Percentiles rank a stretch among this genome's conserved stretches.
Evolutionary conservation across 345 rosid species (phyloP).

Genomic region (Citrus mangshanensis): DNA sequence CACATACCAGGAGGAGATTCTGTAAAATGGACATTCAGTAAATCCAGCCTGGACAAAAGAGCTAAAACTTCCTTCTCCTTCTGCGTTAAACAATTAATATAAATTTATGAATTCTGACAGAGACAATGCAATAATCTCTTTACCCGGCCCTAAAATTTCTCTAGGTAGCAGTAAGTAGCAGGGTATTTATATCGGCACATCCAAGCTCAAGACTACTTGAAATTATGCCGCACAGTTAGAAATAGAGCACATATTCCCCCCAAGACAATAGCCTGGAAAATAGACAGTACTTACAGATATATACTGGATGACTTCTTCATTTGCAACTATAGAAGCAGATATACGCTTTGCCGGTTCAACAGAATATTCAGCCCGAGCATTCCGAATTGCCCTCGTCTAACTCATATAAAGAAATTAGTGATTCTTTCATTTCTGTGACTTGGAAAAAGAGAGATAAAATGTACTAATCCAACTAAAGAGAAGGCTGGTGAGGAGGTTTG

Average conservation of each 20-base stretch:
- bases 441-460: not conserved
- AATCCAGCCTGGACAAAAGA: conserved; percentile 80
- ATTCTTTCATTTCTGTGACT: not conserved
- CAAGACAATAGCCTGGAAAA: not conserved
- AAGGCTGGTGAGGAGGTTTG: not conserved
- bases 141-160: not conserved
- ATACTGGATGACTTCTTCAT: conserved; percentile 72
- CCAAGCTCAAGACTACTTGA: not conserved
- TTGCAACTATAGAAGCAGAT: conserved; percentile 90
- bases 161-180: not conserved
- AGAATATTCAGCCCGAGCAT: conserved; percentile 94
- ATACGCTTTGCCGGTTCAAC: conserved; percentile 95
- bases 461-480: not conserved
- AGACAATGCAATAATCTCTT: not conserved
- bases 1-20: conserved; percentile 67
- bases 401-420: conserved; percentile 12
- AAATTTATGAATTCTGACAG: not conserved
- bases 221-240: not conserved
- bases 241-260: not conserved
- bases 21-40: conserved; percentile 53
- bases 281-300: conserved; percentile 60
- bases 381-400: conserved; percentile 88
- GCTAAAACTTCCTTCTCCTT: conserved; percentile 84
- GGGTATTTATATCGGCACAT: not conserved
- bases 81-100: conserved; percentile 41